Evolutionary conservation across 2,329 filamentous ascomycete species (phyloP), one percentile per base, ranked within the genome.

Genomic region (Daldinia sp.): DNA sequence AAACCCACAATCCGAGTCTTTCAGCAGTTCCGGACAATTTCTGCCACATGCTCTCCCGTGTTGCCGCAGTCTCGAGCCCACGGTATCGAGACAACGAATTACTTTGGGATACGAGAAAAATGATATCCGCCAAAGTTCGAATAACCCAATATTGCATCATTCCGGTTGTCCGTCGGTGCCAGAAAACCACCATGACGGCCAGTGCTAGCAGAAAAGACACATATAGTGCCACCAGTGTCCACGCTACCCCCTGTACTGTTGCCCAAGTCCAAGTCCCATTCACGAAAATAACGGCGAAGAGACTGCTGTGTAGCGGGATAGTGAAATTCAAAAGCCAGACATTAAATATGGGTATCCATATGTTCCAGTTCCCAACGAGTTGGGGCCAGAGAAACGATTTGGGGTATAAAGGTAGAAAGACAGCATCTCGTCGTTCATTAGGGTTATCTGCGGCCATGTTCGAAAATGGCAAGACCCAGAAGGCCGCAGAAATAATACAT

Each of bases 1-100:
- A 87, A 61, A 86, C 86, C 92, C 94, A 97, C 77, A 96, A 96
- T 5, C 94, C 93, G n/a, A 97, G 83, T 43, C 90, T 84, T 70
- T 94, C 88, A 4, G 84, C 80, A 66, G 86, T 86, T 63, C 82
- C 85, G 71, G 81, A 84, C 41, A 85, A 82, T 65, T 82, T 81
- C 25, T 81, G 77, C 69, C 77, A 78, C 70, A 90, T 85, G 30
- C 87, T 81, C 29, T 77, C 72, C 48, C 82, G 80, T 13, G 77
- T 79, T 6, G 78, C 76, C 41, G 87, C 82, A 0, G 87, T 85
- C 70, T 94, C 90, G 0, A 89, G 87, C 3, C 87, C 86, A 10
- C 85, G 82, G 75, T 93, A 96, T 71, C 91, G 90, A 19, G 82
- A 80, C 49, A 93, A 83, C 15, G 90, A 87, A 76, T 96, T 97